These are phyloP conservation scores for Ballota nigra DNA, from an alignment of 257 asterid genomes.

Conservation along the genomic window DNA sequence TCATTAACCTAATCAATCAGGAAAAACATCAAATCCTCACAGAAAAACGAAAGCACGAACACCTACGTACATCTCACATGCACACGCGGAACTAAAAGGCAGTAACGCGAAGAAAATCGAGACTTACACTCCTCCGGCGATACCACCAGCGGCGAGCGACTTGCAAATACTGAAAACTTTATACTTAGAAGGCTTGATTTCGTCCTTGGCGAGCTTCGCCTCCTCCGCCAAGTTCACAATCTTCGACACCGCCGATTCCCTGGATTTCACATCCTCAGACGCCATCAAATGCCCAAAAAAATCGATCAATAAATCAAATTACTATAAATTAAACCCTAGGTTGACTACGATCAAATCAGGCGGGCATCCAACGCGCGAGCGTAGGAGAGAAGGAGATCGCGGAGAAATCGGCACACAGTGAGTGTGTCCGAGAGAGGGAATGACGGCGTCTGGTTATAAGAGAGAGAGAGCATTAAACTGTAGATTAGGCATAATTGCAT, in stretches of 20 bases:
- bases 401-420: neutral
- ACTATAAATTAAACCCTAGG: slow-evolving; percentile 19
- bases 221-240: slow-evolving; percentile 83
- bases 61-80: neutral
- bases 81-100: neutral
- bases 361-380: neutral
- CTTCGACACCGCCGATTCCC: slow-evolving; percentile 79
- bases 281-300: slow-evolving; percentile 49
- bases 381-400: neutral
- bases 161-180: slow-evolving; percentile 66
- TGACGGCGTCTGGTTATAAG: slow-evolving; percentile 21
- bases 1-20: neutral
- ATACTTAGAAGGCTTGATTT: slow-evolving; percentile 61
- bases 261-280: slow-evolving; percentile 81
- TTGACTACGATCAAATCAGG: slow-evolving; percentile 17
- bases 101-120: neutral
- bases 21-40: neutral
- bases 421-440: slow-evolving; percentile 11
- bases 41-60: neutral
- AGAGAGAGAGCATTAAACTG: neutral
- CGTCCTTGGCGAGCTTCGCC: slow-evolving; percentile 80
- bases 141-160: slow-evolving; percentile 86
- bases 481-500: neutral
- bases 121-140: slow-evolving; percentile 87
- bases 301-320: slow-evolving; percentile 11